These are phyloP conservation scores for Vinca minor DNA, from an alignment of 257 asterid species.

Conservation along the genomic window DNA sequence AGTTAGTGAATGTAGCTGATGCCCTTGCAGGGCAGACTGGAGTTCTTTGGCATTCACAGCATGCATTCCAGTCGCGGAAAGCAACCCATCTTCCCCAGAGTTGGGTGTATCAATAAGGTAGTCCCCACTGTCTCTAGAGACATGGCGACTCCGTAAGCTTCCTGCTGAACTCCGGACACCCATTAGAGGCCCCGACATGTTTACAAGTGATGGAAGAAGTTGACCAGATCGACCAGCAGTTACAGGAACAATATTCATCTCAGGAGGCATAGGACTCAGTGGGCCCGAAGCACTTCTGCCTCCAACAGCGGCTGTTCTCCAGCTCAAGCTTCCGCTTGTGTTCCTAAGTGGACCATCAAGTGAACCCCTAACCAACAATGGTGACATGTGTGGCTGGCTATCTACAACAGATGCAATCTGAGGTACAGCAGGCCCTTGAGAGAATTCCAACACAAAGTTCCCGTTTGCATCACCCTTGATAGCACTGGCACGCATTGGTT, in stretches of 20 bases:
- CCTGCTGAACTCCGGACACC: constrained; percentile 97
- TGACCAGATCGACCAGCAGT: constrained; percentile 91
- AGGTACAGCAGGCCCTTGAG: constrained; percentile 77
- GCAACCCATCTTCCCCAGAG: constrained; percentile 92
- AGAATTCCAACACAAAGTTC: constrained; percentile 73
- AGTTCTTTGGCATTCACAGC: constrained; percentile 92
- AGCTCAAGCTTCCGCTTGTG: constrained; percentile 94
- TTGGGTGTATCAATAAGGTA: constrained; percentile 90
- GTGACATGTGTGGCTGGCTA: constrained; percentile 97
- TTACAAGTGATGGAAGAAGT: constrained; percentile 86
- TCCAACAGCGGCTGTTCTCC: constrained; percentile 97
- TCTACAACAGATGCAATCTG: constrained; percentile 74
- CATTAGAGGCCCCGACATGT: constrained; percentile 98
- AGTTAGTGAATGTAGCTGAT: constrained; percentile 89
- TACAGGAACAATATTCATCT: constrained; percentile 78
- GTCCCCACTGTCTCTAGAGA: constrained; percentile 97
- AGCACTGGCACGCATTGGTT: constrained; percentile 55
- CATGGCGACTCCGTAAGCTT: constrained; percentile 93
- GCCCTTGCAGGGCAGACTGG: constrained; percentile 97
- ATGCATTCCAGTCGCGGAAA: constrained; percentile 47
- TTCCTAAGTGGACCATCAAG: constrained; percentile 94
- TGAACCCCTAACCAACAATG: constrained; percentile 92
- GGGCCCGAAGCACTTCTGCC: constrained; percentile 99
- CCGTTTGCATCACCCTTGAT: constrained; percentile 66
- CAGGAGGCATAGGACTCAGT: constrained; percentile 89